Conservation (phyloP, 1,139 yeast genomes). For the Ogataea hybrid region DNA sequence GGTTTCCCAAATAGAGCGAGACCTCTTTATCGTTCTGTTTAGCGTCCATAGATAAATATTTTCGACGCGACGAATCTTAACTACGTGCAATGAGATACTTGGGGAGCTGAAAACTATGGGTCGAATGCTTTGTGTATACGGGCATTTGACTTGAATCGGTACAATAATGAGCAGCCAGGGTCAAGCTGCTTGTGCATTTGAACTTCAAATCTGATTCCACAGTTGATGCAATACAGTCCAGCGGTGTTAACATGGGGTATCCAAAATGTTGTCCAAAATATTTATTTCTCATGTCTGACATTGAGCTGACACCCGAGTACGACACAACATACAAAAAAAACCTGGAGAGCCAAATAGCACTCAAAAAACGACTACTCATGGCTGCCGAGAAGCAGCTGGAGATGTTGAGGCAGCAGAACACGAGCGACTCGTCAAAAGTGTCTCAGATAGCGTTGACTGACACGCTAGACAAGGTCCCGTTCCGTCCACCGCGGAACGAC, state of each 20-base stretch:
- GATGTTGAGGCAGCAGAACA: slow-evolving; percentile 4
- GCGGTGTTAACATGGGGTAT: no score
- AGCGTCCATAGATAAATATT: slow-evolving; percentile 10
- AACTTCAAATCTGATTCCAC: no score
- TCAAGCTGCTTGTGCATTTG: no score
- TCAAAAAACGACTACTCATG: slow-evolving; percentile 17
- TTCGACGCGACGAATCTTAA: slow-evolving; percentile 9
- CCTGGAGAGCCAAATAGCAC: slow-evolving; percentile 21
- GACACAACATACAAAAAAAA: slow-evolving; percentile 15
- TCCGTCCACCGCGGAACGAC: slow-evolving; percentile 28
- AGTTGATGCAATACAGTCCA: no score
- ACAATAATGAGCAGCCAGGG: no score
- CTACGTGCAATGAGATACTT: no score
- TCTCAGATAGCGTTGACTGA: slow-evolving; percentile 23
- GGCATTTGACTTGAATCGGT: no score
- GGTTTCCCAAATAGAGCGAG: slow-evolving; percentile 79
- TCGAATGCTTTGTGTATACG: no score
- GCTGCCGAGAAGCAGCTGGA: slow-evolving; percentile 20
- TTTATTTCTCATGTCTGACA: slow-evolving; percentile 6
- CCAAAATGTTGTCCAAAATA: neutral
- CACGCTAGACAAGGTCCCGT: slow-evolving; percentile 24
- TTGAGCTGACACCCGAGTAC: slow-evolving; percentile 6
- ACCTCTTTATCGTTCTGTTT: slow-evolving; percentile 42
- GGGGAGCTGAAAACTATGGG: no score
- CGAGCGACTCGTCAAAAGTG: neutral